phyloP scores from a whole-genome alignment of 2,329 filamentous ascomycete species.

The Arthroderma sp. region DNA sequence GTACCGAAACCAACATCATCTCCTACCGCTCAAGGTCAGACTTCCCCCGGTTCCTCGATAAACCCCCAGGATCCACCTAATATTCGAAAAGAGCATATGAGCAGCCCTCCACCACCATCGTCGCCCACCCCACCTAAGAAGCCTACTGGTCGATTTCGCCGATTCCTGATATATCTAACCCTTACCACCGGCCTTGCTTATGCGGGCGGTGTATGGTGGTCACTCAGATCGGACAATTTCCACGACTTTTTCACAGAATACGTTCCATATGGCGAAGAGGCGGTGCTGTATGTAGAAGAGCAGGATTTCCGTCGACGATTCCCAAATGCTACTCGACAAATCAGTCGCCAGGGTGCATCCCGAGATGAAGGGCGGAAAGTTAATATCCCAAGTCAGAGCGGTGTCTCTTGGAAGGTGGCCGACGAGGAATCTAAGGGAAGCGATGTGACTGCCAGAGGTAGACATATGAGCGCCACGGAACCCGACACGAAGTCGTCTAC shows the following conservation, averaged over 20 bases:
- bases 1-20: constrained; percentile 35
- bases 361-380: constrained; percentile 54
- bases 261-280: constrained; percentile 84
- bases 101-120: constrained; percentile 25
- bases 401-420: constrained; percentile 66
- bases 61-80: constrained; percentile 15
- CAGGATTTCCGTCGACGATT: constrained; percentile 83
- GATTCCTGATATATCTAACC: constrained; percentile 62
- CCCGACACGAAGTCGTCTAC: constrained; percentile 8
- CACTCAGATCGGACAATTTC: constrained; percentile 90
- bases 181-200: constrained; percentile 68
- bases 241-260: constrained; percentile 99
- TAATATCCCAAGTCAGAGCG: constrained; percentile 73
- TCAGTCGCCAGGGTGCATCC: constrained; percentile 22
- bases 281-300: constrained; percentile 91
- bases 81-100: constrained; percentile 21
- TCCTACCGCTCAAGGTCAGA: constrained; percentile 21
- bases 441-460: constrained; percentile 41
- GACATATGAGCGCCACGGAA: constrained; percentile 34
- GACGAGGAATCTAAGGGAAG: constrained; percentile 46
- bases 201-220: constrained; percentile 80
- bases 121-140: constrained; percentile 38
- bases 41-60: constrained; percentile 23
- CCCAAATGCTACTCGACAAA: constrained; percentile 40
- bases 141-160: constrained; percentile 61